Evolutionary conservation across 768 basidiomycete species (phyloP).

Genomic region (Megacollybia marginata): DNA sequence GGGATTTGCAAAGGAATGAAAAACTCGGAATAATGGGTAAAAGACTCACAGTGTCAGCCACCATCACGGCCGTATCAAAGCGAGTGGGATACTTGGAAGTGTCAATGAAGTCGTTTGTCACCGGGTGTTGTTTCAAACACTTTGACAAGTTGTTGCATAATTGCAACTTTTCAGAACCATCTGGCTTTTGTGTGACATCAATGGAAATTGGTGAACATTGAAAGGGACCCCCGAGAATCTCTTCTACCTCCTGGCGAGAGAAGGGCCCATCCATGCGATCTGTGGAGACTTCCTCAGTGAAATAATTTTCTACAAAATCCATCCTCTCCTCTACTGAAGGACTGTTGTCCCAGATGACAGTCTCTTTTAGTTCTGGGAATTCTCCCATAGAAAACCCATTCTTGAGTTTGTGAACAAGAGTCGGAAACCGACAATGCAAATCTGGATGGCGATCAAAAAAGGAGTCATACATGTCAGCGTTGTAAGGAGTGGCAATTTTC

Average conservation of each 20-base stretch:
- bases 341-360: too few species aligned
- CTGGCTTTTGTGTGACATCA: not conserved
- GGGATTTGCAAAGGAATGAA: not conserved
- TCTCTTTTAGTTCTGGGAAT: not conserved
- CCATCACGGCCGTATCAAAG: not conserved
- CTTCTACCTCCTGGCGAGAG: too few species aligned
- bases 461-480: not conserved
- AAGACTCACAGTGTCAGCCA: not conserved
- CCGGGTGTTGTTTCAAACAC: not conserved
- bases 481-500: too few species aligned
- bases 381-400: not conserved
- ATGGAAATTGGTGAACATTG: too few species aligned
- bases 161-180: constrained; percentile 2
- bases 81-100: too few species aligned
- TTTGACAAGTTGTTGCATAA: too few species aligned
- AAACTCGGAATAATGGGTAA: not conserved
- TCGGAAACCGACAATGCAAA: not conserved
- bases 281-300: not conserved
- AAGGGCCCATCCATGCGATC: not conserved
- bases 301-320: not conserved
- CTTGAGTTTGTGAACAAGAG: too few species aligned
- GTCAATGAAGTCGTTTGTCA: not conserved
- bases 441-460: not conserved
- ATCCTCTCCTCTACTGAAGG: not conserved
- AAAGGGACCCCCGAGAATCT: too few species aligned